Evolutionary conservation across 192 early-diverging fungal genomes (phyloP).

Genomic region (Podila clonocystis): DNA sequence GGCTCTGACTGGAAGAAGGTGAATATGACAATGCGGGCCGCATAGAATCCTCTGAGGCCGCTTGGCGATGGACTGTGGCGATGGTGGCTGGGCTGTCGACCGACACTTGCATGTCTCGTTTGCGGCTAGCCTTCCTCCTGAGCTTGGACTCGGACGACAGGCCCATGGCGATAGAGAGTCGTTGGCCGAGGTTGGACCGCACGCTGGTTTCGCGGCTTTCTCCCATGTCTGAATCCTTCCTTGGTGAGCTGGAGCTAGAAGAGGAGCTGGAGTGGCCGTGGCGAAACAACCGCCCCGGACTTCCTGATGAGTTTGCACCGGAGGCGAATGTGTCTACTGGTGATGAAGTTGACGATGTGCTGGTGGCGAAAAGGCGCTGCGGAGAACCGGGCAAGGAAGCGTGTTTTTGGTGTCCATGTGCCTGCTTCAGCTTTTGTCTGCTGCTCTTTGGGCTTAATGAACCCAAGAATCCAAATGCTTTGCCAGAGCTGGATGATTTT

Average conservation of each 20-base stretch:
- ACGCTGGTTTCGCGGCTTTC: conserved; percentile 10
- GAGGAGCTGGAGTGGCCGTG: not conserved
- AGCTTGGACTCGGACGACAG: conserved; percentile 2
- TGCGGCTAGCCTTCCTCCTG: not conserved
- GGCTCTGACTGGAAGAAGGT: not conserved
- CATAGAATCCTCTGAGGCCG: not conserved
- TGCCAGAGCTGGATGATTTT: conserved; percentile 2
- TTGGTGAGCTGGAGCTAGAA: not conserved
- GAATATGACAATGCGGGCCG: not conserved
- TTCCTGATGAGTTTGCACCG: not conserved
- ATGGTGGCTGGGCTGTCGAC: conserved; percentile 8
- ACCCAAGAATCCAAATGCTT: conserved; percentile 24
- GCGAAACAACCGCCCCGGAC: not conserved
- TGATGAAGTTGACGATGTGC: conserved; percentile 1
- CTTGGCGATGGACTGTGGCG: not conserved
- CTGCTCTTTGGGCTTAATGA: conserved; percentile 34
- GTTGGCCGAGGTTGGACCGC: conserved; percentile 20
- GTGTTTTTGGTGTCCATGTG: not conserved
- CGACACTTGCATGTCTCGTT: conserved; percentile 1
- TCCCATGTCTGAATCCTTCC: not conserved
- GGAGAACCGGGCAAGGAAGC: not conserved
- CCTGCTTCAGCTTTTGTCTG: conserved; percentile 14
- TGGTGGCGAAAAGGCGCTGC: not conserved
- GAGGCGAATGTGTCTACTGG: not conserved
- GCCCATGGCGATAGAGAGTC: conserved; percentile 28